phyloP scores from a whole-genome alignment of 495 filamentous ascomycete species.

The Aspergillus conjunctus region DNA sequence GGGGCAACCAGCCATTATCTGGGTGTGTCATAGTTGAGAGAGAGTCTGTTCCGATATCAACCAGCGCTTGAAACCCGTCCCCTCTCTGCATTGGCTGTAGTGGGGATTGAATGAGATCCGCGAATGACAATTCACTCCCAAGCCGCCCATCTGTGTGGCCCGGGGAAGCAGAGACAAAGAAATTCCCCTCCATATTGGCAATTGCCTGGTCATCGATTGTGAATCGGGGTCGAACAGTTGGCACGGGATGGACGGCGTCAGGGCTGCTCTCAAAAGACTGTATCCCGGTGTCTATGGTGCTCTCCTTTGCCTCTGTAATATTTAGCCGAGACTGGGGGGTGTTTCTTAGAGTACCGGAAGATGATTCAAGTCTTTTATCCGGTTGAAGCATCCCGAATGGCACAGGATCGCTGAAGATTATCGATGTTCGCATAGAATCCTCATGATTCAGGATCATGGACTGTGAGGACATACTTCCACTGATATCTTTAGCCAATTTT shows the following conservation, averaged over 20 bases:
- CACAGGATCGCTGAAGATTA: background rate
- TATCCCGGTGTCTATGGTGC: background rate
- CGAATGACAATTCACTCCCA: background rate
- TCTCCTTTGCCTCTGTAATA: background rate
- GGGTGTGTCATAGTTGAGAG: background rate
- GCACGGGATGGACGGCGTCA: background rate
- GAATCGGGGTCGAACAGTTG: conserved; percentile 10
- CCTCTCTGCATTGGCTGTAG: background rate
- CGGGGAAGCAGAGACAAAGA: background rate
- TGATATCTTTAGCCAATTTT: background rate
- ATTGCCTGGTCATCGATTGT: conserved; percentile 16
- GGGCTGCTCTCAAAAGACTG: conserved; percentile 11
- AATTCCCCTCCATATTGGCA: conserved; percentile 10
- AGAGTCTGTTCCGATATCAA: background rate
- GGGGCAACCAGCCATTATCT: background rate
- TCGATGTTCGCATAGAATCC: conserved; percentile 8
- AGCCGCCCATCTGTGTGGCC: background rate
- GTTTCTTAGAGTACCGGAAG: background rate
- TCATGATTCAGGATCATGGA: conserved; percentile 40
- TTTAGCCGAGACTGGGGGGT: background rate
- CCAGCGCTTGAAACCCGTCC: background rate
- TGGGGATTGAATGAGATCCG: background rate
- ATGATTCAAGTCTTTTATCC: background rate
- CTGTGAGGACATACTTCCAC: conserved; percentile 31
- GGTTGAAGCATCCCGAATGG: background rate